Conservation (phyloP, 2,329 filamentous ascomycete genomes). For the Aschersonia sp. region DNA sequence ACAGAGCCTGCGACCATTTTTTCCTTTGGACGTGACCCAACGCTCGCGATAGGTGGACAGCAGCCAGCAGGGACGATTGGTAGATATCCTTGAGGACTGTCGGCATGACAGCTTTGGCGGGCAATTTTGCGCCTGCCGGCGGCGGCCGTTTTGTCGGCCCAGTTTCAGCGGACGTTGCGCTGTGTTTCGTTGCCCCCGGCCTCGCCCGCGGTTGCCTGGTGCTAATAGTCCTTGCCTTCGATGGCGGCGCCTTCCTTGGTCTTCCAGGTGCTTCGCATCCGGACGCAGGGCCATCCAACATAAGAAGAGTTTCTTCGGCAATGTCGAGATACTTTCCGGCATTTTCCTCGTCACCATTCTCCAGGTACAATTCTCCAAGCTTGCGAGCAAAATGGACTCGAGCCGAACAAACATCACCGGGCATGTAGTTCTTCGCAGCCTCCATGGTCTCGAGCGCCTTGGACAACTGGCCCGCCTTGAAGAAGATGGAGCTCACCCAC, state of each 20-base stretch:
- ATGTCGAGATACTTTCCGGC: slow-evolving; percentile 28
- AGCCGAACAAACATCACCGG: slow-evolving; percentile 21
- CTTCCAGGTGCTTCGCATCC: slow-evolving; percentile 3
- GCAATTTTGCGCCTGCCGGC: slow-evolving; percentile 7
- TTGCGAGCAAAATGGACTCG: slow-evolving; percentile 34
- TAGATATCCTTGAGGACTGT: slow-evolving; percentile 17
- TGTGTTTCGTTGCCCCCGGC: slow-evolving; percentile 4
- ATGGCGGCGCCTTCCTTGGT: not conserved
- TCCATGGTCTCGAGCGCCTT: slow-evolving; percentile 42
- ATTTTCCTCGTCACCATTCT: slow-evolving; percentile 28
- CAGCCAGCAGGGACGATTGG: slow-evolving; percentile 20
- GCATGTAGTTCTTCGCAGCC: slow-evolving; percentile 37
- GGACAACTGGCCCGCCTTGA: slow-evolving; percentile 42
- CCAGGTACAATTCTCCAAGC: slow-evolving; percentile 40
- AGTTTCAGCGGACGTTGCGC: slow-evolving; percentile 11
- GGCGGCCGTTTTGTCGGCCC: slow-evolving; percentile 8
- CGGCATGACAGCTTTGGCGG: slow-evolving; percentile 2
- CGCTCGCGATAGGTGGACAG: slow-evolving; percentile 23
- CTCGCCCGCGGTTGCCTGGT: not conserved
- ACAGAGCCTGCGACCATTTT: slow-evolving; percentile 44
- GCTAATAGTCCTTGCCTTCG: slow-evolving; percentile 8
- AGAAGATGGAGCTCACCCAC: slow-evolving; percentile 39
- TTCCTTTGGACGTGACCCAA: slow-evolving; percentile 30
- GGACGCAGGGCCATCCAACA: slow-evolving; percentile 12
- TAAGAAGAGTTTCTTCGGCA: slow-evolving; percentile 32